phyloP scores from a whole-genome alignment of 768 basidiomycete species.

The Boletus subcaerulescens region DNA sequence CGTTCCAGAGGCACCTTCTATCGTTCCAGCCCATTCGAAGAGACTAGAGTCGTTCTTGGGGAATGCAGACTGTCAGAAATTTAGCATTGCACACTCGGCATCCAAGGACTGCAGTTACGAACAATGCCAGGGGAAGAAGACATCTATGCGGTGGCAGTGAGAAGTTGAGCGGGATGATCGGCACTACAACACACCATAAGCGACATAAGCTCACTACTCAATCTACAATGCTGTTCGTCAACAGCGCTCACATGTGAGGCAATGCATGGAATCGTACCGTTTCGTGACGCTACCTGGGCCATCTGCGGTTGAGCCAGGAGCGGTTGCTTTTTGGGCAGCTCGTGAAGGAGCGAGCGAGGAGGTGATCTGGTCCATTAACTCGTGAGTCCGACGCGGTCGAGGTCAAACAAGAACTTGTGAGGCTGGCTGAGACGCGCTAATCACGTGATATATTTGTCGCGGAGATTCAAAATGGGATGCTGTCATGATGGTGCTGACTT shows the following conservation, averaged over 20 bases:
- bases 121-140: constrained; percentile 87
- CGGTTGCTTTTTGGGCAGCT: constrained; percentile 54
- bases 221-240: constrained; percentile 37
- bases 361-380: constrained; percentile 67
- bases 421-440: constrained; percentile 24
- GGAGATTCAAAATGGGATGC: constrained; percentile 3
- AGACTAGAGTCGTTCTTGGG: constrained; percentile 84
- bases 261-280: constrained; percentile 46
- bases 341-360: constrained; percentile 61
- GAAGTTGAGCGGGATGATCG: neutral
- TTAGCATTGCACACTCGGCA: neutral
- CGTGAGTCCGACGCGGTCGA: neutral
- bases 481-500: too few species aligned
- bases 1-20: constrained; percentile 77
- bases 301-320: constrained; percentile 51
- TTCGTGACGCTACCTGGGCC: constrained; percentile 79
- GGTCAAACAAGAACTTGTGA: constrained; percentile 1
- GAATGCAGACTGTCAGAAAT: constrained; percentile 68
- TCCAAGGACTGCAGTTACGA: constrained; percentile 26
- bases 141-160: constrained; percentile 53
- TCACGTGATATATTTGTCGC: constrained; percentile 22
- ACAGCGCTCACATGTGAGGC: neutral
- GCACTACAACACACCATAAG: constrained; percentile 63
- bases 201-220: constrained; percentile 84
- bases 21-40: constrained; percentile 88